A percentile compares a stretch with the other conserved stretches of the same genome.
Evolutionary conservation across 306 rosid species (phyloP).

Genomic region (Quercus mongolica): DNA sequence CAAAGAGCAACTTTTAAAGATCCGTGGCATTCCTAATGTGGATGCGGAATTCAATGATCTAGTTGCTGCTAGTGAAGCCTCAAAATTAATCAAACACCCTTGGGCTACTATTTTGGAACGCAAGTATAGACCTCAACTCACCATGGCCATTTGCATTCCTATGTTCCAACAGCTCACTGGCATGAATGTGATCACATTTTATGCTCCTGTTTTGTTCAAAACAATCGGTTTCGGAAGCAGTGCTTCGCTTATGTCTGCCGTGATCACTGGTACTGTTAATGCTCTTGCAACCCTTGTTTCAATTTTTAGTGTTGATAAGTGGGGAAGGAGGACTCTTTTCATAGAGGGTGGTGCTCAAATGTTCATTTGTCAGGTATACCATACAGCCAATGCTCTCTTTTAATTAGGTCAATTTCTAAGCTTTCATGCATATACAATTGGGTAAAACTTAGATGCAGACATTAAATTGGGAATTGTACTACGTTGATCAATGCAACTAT

Average conservation of each 20-base stretch:
- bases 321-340: constrained; percentile 72
- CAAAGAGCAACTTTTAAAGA: constrained; percentile 32
- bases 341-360: constrained; percentile 73
- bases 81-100: constrained; percentile 44
- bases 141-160: constrained; percentile 58
- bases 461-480: not conserved
- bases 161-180: constrained; percentile 87
- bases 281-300: constrained; percentile 43
- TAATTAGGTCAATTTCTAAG: not conserved
- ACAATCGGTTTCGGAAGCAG: constrained; percentile 67
- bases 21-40: constrained; percentile 46
- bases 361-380: constrained; percentile 56
- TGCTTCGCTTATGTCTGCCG: constrained; percentile 62
- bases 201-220: constrained; percentile 77
- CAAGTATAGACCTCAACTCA: constrained; percentile 71
- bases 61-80: constrained; percentile 51
- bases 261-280: constrained; percentile 55
- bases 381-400: not conserved
- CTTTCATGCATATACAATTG: not conserved
- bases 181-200: constrained; percentile 69
- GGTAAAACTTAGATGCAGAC: not conserved
- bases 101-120: constrained; percentile 46
- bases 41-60: constrained; percentile 63
- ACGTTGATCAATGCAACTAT: too few relatives aligned
- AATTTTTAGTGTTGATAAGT: constrained; percentile 48